Conservation (phyloP, 371 early-diverging fungal species). For the Apophysomyces trapeziformis region DNA sequence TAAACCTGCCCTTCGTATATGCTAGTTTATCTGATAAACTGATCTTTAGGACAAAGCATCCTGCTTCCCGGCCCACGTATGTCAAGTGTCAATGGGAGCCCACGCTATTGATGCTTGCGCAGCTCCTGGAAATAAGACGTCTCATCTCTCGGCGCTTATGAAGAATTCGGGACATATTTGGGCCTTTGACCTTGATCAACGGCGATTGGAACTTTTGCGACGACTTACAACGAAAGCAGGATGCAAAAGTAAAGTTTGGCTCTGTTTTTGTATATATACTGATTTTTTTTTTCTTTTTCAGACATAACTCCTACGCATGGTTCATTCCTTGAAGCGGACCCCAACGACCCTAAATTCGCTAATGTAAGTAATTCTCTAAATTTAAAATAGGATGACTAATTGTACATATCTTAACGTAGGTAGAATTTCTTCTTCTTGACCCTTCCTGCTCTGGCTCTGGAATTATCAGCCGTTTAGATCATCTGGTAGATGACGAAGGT, state of each 20-base stretch:
- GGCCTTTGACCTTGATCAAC: slow-evolving; percentile 90
- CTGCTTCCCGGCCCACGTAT: slow-evolving; percentile 95
- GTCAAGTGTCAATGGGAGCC: slow-evolving; percentile 72
- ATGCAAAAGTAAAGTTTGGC: slow-evolving; percentile 73
- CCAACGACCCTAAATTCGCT: slow-evolving; percentile 61
- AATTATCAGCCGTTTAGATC: slow-evolving; percentile 86
- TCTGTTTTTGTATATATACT: background rate
- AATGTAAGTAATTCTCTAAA: slow-evolving; percentile 38
- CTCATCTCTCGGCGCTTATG: slow-evolving; percentile 89
- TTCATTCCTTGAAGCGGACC: slow-evolving; percentile 73
- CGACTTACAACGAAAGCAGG: slow-evolving; percentile 77
- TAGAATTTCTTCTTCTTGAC: slow-evolving; percentile 95
- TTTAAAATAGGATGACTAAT: background rate
- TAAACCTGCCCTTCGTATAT: background rate
- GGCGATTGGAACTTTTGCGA: slow-evolving; percentile 81
- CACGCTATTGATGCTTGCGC: slow-evolving; percentile 97
- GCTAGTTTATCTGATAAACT: background rate
- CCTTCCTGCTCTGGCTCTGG: slow-evolving; percentile 99
- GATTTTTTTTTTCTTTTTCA: slow-evolving; percentile 12
- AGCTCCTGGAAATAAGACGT: slow-evolving; percentile 99
- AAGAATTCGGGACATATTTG: slow-evolving; percentile 85
- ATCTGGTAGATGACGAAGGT: slow-evolving; percentile 71
- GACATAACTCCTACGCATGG: slow-evolving; percentile 66
- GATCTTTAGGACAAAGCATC: slow-evolving; percentile 85
- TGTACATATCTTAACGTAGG: slow-evolving; percentile 30